Evolutionary conservation across 345 rosid genomes (phyloP).

Genomic region (Eucalyptus coolabah): DNA sequence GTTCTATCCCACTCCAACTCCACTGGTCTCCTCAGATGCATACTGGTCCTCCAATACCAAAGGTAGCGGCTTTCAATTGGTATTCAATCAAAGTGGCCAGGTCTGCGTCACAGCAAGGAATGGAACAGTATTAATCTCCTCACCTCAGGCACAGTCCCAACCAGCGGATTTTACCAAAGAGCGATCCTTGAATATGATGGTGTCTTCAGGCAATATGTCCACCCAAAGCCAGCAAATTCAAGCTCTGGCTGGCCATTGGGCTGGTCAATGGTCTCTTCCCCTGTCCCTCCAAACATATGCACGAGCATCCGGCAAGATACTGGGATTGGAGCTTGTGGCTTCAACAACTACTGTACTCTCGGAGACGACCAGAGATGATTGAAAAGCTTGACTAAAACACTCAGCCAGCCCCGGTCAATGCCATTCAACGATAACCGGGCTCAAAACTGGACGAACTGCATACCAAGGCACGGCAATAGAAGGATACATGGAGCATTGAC

Average conservation of each 20-base stretch:
- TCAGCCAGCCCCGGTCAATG: background rate
- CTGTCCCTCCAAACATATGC: conserved; percentile 30
- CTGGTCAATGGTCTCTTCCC: conserved; percentile 6
- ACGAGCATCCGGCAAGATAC: background rate
- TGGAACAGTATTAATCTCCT: background rate
- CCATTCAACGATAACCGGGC: background rate
- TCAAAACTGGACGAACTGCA: background rate
- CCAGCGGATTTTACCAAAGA: conserved; percentile 17
- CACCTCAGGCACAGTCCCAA: background rate
- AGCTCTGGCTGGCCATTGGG: background rate
- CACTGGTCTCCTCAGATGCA: background rate
- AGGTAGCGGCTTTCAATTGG: conserved; percentile 1
- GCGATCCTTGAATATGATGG: conserved; percentile 45
- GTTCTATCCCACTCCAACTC: conserved; percentile 5
- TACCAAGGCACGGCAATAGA: background rate
- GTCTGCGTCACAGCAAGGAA: conserved; percentile 13
- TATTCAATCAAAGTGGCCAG: conserved; percentile 35
- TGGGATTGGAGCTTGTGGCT: conserved; percentile 47
- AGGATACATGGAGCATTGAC: background rate
- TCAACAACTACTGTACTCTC: conserved; percentile 30
- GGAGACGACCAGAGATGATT: conserved; percentile 2
- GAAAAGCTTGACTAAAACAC: background rate
- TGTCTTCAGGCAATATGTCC: conserved; percentile 36
- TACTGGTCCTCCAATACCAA: conserved; percentile 11
- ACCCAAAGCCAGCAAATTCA: conserved; percentile 16